Evolutionary conservation across 106 monocot species (phyloP).

Genomic region (Acorus calamus): DNA sequence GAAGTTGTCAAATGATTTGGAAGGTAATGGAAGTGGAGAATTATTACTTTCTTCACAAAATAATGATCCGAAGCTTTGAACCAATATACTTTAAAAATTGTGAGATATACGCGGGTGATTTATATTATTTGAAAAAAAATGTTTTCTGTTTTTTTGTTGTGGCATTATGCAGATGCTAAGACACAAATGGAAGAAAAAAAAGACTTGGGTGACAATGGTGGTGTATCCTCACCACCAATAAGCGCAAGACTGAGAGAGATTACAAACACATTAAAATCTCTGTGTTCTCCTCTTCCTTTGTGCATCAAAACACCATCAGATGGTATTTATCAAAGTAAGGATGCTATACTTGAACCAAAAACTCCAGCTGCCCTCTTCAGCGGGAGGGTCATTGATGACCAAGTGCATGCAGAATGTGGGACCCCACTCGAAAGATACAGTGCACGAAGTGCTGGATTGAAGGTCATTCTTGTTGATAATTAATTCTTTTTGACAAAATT

Average conservation of each 20-base stretch:
- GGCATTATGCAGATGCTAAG: conserved; percentile 8
- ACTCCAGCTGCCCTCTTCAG: conserved; percentile 18
- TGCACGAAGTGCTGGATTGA: conserved; percentile 35
- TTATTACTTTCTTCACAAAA: no score
- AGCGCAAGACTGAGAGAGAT: conserved; percentile 34
- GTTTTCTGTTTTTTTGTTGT: no score
- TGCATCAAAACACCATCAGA: conserved; percentile 9
- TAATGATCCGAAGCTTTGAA: no score
- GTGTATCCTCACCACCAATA: conserved; percentile 20
- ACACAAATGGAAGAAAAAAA: conserved; percentile 1
- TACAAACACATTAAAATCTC: conserved; percentile 31
- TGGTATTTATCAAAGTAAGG: not conserved
- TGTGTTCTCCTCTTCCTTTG: conserved; percentile 20
- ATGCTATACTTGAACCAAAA: conserved; percentile 12
- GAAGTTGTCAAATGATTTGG: no score
- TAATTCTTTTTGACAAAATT: not conserved
- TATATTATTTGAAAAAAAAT: no score
- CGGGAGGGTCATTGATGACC: conserved; percentile 1
- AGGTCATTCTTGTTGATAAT: conserved; percentile 20
- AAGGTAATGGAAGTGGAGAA: no score
- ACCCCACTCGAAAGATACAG: conserved; percentile 23
- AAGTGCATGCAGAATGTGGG: not conserved
- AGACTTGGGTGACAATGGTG: not conserved
- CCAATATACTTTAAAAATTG: no score
- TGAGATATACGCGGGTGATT: no score